Evolutionary conservation across 2,329 filamentous ascomycete genomes (phyloP), one percentile per base, ranked within the genome.

Genomic region (Scopulariopsis brevicaulis): DNA sequence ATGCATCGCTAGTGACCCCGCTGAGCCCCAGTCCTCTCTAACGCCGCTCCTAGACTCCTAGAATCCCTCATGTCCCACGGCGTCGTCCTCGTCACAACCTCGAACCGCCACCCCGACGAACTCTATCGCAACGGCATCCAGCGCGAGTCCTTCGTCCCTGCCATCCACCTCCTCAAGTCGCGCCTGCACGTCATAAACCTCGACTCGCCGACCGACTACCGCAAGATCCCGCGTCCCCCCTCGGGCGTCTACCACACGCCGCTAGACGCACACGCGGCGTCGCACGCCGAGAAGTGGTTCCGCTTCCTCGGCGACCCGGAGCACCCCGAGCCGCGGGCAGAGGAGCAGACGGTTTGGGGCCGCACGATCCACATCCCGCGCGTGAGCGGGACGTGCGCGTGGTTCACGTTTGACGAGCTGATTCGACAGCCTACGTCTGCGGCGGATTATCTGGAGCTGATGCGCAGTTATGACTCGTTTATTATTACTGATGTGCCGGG

Each of bases 91-190:
- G 87, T 99, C 35, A 97, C 94, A 7, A 99, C 94, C 0, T 96
- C 90, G 8, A 99, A 99, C 72, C 82, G 94, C n/a, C 92, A 96
- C 65, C 94, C 94, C 0, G 86, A 95, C 66, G 93, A 99, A 60
- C 81, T 99, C 8, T 99, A 99, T 78, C 96, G 94, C 72, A 99
- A 99, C 69, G 94, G 94, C 58, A 93, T 99, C 62, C 94, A 99
- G 74, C 86, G 94, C 60, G 87, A 96, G 64, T 96, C 90, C 7
- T 99, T 99, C 69, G 82, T 99, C 55, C 94, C 94, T 0, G 96
- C 93, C 63, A 99, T 99, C 68, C 87, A 92, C 62, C 85, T 99
- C 4, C 84, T 99, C 52, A 93, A 96, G 70, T 82, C 79, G 46
- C 84, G 86, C 2, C 81, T 99, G 10, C 85, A 89, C 57, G 90